Evolutionary conservation across 139 green algal species (phyloP).

Genomic region (Chlamydomonas schloesseri): DNA sequence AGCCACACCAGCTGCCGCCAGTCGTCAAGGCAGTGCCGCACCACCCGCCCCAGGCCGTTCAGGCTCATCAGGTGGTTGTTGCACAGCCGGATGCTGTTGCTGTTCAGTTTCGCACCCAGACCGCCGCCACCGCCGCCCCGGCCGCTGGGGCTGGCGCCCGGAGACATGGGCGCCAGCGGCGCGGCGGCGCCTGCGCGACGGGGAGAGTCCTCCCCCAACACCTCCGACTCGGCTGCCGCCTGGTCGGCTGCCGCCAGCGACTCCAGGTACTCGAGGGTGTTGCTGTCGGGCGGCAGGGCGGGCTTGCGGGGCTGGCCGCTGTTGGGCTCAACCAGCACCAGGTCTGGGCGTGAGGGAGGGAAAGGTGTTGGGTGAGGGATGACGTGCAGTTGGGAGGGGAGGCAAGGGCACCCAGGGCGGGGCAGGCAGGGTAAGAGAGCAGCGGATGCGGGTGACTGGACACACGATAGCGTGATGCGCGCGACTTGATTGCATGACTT

Average conservation of each 20-base stretch:
- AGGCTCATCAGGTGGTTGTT: slow-evolving; percentile 46
- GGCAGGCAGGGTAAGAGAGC: background rate
- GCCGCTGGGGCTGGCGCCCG: background rate
- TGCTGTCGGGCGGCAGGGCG: slow-evolving; percentile 2
- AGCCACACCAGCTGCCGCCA: slow-evolving; percentile 58
- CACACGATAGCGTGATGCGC: too few relatives aligned
- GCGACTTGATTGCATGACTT: too few relatives aligned
- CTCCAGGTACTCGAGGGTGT: slow-evolving; percentile 29
- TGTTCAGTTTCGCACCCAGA: slow-evolving; percentile 32
- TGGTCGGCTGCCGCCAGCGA: background rate
- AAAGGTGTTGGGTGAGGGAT: background rate
- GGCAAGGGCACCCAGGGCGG: background rate
- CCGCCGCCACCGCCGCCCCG: background rate
- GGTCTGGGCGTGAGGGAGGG: background rate
- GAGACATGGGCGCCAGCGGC: background rate
- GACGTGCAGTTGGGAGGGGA: background rate
- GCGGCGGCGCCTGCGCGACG: too few relatives aligned
- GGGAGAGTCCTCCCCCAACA: background rate
- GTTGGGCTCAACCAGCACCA: slow-evolving; percentile 16
- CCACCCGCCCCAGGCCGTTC: slow-evolving; percentile 22
- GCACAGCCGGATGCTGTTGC: slow-evolving; percentile 33
- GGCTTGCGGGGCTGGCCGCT: slow-evolving; percentile 25
- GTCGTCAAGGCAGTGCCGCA: slow-evolving; percentile 44
- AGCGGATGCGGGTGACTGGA: background rate
- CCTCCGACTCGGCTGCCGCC: too few relatives aligned